phyloP scores from a whole-genome alignment of 176 grass and related monocot species.

The Oropetium thomaeum region DNA sequence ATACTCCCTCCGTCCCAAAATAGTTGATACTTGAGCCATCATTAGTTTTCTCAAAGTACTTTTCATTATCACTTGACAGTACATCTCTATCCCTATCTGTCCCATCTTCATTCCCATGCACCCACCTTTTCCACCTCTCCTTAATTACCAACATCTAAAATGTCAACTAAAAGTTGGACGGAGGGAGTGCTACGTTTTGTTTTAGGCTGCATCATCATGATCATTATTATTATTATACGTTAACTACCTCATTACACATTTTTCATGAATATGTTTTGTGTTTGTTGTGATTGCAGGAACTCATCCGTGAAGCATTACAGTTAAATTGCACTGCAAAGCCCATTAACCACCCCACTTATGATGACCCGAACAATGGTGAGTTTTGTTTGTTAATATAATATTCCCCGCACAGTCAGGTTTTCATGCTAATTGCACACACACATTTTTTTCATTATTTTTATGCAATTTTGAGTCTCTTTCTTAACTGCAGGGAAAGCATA shows the following conservation, averaged over 20 bases:
- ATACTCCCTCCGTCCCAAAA: too few species aligned
- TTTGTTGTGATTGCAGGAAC: conserved; percentile 34
- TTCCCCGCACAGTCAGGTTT: not conserved
- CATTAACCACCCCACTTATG: conserved; percentile 56
- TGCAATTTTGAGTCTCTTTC: conserved; percentile 17
- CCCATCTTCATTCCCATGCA: too few species aligned
- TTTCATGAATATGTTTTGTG: conserved; percentile 15
- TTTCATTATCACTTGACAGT: too few species aligned
- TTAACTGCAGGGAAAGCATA: conserved; percentile 83
- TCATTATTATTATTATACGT: not conserved
- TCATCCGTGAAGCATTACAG: conserved; percentile 39
- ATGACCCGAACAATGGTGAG: conserved; percentile 55
- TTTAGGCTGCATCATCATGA: not conserved
- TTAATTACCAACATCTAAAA: too few species aligned
- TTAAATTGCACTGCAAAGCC: conserved; percentile 36
- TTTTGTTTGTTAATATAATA: conserved; percentile 23
- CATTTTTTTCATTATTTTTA: not conserved
- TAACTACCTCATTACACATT: not conserved
- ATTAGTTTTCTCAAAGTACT: too few species aligned
- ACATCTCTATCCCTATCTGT: too few species aligned
- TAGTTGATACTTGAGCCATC: too few species aligned
- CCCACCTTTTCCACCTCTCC: too few species aligned
- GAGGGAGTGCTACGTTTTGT: not conserved
- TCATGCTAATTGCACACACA: not conserved
- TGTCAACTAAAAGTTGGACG: too few species aligned